These are phyloP conservation scores for Termitomyces titanicus DNA, from an alignment of 768 basidiomycete genomes.

Conservation along the genomic window DNA sequence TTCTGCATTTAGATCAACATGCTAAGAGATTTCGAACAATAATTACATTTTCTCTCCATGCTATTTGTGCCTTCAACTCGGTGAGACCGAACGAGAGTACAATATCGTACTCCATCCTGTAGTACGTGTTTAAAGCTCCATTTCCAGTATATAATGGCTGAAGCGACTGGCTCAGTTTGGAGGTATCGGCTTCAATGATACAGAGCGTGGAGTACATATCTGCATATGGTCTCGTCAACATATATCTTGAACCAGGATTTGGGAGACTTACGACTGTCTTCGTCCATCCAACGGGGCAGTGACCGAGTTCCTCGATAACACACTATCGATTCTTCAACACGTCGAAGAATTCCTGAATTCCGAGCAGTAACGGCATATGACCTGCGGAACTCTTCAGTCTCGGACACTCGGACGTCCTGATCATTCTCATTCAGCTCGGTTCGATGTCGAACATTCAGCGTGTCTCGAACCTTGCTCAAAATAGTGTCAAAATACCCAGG, in stretches of 20 bases:
- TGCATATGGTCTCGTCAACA: background rate
- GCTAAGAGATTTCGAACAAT: background rate
- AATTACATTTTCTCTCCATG: conserved; percentile 28
- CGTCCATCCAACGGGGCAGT: conserved; percentile 23
- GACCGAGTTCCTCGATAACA: conserved; percentile 19
- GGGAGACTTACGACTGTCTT: conserved; percentile 15
- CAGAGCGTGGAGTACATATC: conserved; percentile 22
- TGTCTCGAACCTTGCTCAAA: conserved; percentile 18
- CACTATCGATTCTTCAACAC: conserved; percentile 12
- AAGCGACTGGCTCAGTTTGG: conserved; percentile 1
- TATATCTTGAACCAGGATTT: background rate
- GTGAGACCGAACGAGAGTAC: conserved; percentile 50
- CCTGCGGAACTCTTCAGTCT: conserved; percentile 21
- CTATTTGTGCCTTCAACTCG: conserved; percentile 48
- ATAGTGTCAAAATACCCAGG: conserved; percentile 21
- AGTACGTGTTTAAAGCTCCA: conserved; percentile 19
- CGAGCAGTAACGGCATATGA: conserved; percentile 9
- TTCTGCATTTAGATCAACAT: background rate
- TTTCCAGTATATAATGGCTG: conserved; percentile 2
- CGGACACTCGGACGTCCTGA: conserved; percentile 34
- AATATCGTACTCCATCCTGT: conserved; percentile 34
- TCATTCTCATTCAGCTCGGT: background rate
- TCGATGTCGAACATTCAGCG: background rate
- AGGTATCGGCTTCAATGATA: conserved; percentile 17
- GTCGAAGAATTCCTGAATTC: conserved; percentile 5